A percentile compares a stretch with the other conserved stretches of the same genome.
Evolutionary conservation across 225 moss, liverwort and hornwort species (phyloP).

Genomic region (Lunularia cruciata): DNA sequence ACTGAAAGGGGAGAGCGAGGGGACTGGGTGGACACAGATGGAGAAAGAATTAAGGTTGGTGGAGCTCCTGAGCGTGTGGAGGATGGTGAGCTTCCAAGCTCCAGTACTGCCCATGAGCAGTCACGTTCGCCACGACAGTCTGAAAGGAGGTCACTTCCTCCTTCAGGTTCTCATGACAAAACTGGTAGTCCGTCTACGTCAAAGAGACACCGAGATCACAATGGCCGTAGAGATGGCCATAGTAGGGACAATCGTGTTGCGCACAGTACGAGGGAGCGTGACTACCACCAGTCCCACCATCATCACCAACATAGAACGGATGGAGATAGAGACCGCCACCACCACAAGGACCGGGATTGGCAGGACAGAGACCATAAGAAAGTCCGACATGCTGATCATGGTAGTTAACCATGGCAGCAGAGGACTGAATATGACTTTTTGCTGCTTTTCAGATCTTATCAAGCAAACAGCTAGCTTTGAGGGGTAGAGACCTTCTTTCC

Average conservation of each 20-base stretch:
- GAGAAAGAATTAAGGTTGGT: conserved; percentile 28
- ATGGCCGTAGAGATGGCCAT: conserved; percentile 47
- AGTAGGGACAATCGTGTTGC: conserved; percentile 37
- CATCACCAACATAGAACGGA: conserved; percentile 45
- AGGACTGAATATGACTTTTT: conserved; percentile 6
- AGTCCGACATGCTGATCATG: conserved; percentile 37
- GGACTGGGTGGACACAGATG: conserved; percentile 41
- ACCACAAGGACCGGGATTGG: conserved; percentile 44
- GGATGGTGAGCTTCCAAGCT: conserved; percentile 51
- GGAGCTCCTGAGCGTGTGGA: conserved; percentile 40
- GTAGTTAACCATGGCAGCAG: conserved; percentile 24
- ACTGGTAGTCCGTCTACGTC: conserved; percentile 33
- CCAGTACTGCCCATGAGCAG: conserved; percentile 34
- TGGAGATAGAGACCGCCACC: conserved; percentile 46
- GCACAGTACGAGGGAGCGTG: conserved; percentile 37
- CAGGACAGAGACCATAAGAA: conserved; percentile 49
- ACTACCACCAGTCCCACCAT: conserved; percentile 43
- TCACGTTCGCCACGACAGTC: conserved; percentile 34
- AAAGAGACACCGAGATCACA: conserved; percentile 40
- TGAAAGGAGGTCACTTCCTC: conserved; percentile 30
- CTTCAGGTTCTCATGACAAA: conserved; percentile 41
- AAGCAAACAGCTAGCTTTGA: conserved; percentile 17
- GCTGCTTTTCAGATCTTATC: conserved; percentile 15
- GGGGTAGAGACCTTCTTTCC: conserved; percentile 16
- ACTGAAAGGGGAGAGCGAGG: conserved; percentile 42